A percentile compares a stretch with the other conserved stretches of the same genome.
phyloP scores from a whole-genome alignment of 225 moss, liverwort and hornwort species.

The Asterella californica region DNA sequence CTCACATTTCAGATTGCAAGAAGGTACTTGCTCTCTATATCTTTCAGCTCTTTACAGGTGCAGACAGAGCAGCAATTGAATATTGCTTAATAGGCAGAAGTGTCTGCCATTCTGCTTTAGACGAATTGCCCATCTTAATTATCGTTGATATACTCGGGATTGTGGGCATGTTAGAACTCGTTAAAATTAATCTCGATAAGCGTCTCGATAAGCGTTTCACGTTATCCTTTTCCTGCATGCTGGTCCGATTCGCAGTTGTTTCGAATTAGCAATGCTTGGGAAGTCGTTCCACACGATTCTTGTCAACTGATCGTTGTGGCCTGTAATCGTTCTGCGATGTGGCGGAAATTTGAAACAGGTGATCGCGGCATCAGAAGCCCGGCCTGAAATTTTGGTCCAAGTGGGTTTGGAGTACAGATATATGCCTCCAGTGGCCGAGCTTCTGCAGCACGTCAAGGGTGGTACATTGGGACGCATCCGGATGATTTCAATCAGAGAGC shows the following conservation, averaged over 20 bases:
- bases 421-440: constrained; percentile 67
- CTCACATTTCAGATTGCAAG: constrained; percentile 63
- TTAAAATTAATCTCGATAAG: too few relatives aligned
- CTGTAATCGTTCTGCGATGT: not conserved
- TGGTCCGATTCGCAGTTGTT: too few relatives aligned
- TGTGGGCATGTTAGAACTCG: too few relatives aligned
- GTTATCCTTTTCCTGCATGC: too few relatives aligned
- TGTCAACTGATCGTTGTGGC: not conserved
- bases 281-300: not conserved
- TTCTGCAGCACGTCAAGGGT: constrained; percentile 54
- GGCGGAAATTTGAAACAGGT: constrained; percentile 39
- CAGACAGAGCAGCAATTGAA: too few relatives aligned
- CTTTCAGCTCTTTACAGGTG: not conserved
- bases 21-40: constrained; percentile 37
- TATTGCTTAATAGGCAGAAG: too few relatives aligned
- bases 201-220: too few relatives aligned
- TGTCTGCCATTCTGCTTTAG: too few relatives aligned
- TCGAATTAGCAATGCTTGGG: too few relatives aligned
- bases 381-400: constrained; percentile 76
- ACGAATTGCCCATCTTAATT: too few relatives aligned
- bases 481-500: constrained; percentile 82
- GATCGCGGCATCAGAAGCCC: constrained; percentile 57
- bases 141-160: too few relatives aligned
- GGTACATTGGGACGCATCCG: constrained; percentile 53
- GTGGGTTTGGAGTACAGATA: constrained; percentile 89